These are phyloP conservation scores for Panaeolus papilionaceus DNA, from an alignment of 768 basidiomycete genomes.

Conservation along the genomic window DNA sequence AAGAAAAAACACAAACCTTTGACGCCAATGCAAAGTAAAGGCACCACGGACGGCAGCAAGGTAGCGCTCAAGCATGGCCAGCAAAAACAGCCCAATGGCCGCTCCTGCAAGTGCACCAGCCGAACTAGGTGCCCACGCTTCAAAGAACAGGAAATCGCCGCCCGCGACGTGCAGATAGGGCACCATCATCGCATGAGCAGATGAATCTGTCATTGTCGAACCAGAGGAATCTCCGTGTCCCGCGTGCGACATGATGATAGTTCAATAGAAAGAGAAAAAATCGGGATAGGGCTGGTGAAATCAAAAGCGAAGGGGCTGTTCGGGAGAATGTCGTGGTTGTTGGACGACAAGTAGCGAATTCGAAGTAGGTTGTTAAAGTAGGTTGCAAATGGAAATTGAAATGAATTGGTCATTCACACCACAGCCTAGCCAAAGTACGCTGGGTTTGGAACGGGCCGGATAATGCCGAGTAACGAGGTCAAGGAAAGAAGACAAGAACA, in stretches of 20 bases:
- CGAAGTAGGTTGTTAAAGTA: neutral
- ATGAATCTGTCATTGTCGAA: slow-evolving; percentile 20
- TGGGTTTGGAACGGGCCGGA: slow-evolving; percentile 6
- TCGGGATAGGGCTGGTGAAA: neutral
- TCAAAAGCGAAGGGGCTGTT: neutral
- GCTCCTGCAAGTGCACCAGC: slow-evolving; percentile 76
- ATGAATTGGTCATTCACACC: neutral
- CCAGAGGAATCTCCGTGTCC: slow-evolving; percentile 14
- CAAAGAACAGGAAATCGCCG: slow-evolving; percentile 72
- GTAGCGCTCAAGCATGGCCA: slow-evolving; percentile 76
- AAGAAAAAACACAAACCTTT: slow-evolving; percentile 47
- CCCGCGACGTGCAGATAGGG: slow-evolving; percentile 74
- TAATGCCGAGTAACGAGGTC: neutral
- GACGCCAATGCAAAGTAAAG: slow-evolving; percentile 63
- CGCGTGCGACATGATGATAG: neutral
- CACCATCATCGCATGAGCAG: slow-evolving; percentile 52
- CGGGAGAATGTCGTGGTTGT: neutral
- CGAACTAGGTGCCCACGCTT: slow-evolving; percentile 70
- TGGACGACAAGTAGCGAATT: neutral
- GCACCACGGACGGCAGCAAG: slow-evolving; percentile 61
- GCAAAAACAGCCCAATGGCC: slow-evolving; percentile 69
- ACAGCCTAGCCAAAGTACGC: neutral
- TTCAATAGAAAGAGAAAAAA: neutral
- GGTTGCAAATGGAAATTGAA: neutral
- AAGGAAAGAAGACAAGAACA: neutral